Evolutionary conservation across 805 yeast species (phyloP).

Genomic region (Kodamaea sagamina): DNA sequence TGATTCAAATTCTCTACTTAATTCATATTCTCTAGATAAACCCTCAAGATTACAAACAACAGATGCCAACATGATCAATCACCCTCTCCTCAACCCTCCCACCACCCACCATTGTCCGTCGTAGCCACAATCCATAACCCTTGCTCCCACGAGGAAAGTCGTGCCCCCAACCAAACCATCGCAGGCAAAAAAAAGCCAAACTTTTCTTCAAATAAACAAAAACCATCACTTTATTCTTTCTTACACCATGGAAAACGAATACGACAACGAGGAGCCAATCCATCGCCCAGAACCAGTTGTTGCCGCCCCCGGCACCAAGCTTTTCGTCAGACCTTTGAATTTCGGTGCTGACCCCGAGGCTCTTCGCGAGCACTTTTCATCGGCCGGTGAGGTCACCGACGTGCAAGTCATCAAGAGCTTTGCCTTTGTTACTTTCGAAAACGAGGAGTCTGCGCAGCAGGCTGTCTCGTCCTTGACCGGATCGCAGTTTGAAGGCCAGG

Average conservation of each 20-base stretch:
- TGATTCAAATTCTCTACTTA: no score
- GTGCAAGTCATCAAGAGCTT: conserved; percentile 77
- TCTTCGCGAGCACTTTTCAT: conserved; percentile 66
- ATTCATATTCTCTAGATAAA: no score
- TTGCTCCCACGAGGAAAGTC: no score
- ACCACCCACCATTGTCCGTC: background rate
- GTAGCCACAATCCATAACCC: background rate
- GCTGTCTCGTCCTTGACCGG: conserved; percentile 51
- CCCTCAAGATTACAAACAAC: no score
- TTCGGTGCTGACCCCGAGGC: conserved; percentile 54
- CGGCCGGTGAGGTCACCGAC: conserved; percentile 67
- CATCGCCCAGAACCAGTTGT: conserved; percentile 11
- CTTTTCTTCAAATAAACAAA: background rate
- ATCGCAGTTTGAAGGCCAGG: conserved; percentile 51
- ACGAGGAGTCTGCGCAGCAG: conserved; percentile 52
- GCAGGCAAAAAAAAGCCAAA: conserved; percentile 5
- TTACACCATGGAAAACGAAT: conserved; percentile 13
- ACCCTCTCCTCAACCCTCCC: no score
- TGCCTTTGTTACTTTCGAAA: conserved; percentile 86
- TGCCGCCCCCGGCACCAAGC: conserved; percentile 18
- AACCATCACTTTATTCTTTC: conserved; percentile 5
- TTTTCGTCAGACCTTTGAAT: conserved; percentile 66
- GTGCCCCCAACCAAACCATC: background rate
- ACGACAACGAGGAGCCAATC: conserved; percentile 9
- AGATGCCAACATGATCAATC: no score